These are phyloP conservation scores for Conticribra weissflogii DNA, from an alignment of 108 stramenopile genomes.

Conservation along the genomic window DNA sequence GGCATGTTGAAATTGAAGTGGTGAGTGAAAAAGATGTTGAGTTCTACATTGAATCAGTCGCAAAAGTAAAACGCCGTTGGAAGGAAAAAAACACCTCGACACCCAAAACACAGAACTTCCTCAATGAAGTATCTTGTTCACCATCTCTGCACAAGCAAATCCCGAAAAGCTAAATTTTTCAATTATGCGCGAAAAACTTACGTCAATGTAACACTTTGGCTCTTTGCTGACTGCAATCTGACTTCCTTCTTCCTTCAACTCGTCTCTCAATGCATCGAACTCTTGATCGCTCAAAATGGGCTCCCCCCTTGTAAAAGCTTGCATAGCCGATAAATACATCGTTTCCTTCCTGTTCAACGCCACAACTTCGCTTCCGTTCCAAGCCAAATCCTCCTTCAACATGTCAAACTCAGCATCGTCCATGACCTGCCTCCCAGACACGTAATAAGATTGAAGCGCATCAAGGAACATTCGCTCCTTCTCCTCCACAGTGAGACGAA, in stretches of 20 bases:
- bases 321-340: slow-evolving; percentile 79
- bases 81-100: too few species aligned
- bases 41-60: too few species aligned
- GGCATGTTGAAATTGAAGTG: too few species aligned
- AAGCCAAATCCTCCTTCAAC: slow-evolving; percentile 90
- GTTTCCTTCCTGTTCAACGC: slow-evolving; percentile 82
- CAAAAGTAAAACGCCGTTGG: too few species aligned
- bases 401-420: slow-evolving; percentile 84
- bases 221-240: slow-evolving; percentile 82
- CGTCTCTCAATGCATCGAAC: slow-evolving; percentile 78
- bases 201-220: slow-evolving; percentile 90
- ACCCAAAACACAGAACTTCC: too few species aligned
- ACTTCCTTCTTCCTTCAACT: slow-evolving; percentile 77
- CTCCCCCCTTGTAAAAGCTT: slow-evolving; percentile 79
- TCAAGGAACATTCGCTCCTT: slow-evolving; percentile 94
- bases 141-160: not conserved
- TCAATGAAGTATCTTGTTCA: too few species aligned
- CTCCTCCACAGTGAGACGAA: slow-evolving; percentile 76
- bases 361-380: slow-evolving; percentile 79
- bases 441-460: slow-evolving; percentile 90
- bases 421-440: slow-evolving; percentile 77
- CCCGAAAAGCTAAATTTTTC: not conserved
- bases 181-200: not conserved
- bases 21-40: too few species aligned
- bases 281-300: slow-evolving; percentile 80